Base-by-base conservation (phyloP, 2,329 filamentous ascomycete species). In the Neonectria hederae region DNA sequence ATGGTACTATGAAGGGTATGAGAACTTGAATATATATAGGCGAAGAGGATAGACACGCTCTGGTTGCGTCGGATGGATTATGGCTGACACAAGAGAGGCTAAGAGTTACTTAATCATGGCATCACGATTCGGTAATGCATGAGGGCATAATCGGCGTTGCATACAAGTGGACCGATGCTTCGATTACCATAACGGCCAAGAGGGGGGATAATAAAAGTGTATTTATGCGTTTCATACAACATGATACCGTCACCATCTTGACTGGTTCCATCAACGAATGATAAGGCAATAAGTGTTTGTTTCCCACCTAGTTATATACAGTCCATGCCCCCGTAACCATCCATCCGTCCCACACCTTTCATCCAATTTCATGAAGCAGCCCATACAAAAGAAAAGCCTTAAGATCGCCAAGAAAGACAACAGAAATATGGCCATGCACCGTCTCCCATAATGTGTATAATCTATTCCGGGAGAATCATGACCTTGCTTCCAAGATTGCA, bases 1-100 rank as follows among this genome's bases (percentile, higher is more conserved):
- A 74, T 11, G 72, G 72, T n/a, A 74, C 72, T 1, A 65, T 72
- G 5, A 54, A 59, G n/a, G 40, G 32, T 11, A 21, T 11, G n/a
- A 54, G 48, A 22, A 30, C 9, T n/a, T 32, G 26, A 24, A 40
- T 21, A 13, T 3, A 9, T n/a, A 13, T 21, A 42, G 38, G 8
- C 10, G 5, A 7, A 17, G 17, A 1, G 17, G 10, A 17, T 32
- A 53, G 35, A 49, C 30, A 21, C 32, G 46, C 22, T 5, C 38
- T 19, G 21, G n/a, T 42, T 53, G 30, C 32, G 54, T 43, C 42
- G 10, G n/a, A 14, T 32, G 28, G 10, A 8, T 48, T 17, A 30
- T 19, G n/a, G n/a, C 14, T 10, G 28, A 32, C 10, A n/a, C 26
- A 26, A 14, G 26, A 21, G n/a, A 28, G 28, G 22, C 13, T 30